phyloP scores from a whole-genome alignment of 164 flowering plant genomes.

The Nymphaea colorata region DNA sequence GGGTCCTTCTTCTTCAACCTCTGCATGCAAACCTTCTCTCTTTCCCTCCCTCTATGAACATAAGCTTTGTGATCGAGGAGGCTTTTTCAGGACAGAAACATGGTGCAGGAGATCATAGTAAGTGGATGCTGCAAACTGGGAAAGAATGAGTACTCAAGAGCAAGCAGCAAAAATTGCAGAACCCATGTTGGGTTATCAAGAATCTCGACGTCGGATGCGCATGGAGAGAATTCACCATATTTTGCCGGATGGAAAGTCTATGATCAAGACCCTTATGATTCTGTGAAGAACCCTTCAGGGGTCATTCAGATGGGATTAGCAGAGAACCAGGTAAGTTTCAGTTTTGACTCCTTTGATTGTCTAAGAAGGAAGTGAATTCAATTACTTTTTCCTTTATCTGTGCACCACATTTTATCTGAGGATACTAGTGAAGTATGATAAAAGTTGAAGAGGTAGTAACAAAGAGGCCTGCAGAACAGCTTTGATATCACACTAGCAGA shows the following conservation, averaged over 20 bases:
- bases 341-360: background rate
- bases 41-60: background rate
- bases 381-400: no score
- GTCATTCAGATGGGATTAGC: conserved; percentile 61
- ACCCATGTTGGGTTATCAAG: background rate
- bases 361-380: background rate
- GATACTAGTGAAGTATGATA: background rate
- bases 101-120: background rate
- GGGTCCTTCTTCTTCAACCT: background rate
- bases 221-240: conserved; percentile 33
- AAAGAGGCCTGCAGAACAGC: background rate
- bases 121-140: background rate
- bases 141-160: background rate
- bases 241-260: conserved; percentile 42
- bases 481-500: background rate
- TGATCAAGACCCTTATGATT: conserved; percentile 34
- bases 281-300: conserved; percentile 34
- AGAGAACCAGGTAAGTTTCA: conserved; percentile 38
- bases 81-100: background rate
- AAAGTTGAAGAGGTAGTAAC: background rate
- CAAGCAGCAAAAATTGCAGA: background rate
- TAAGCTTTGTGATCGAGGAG: background rate
- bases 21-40: background rate
- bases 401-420: background rate
- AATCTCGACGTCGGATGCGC: conserved; percentile 8